Evolutionary conservation across 495 filamentous ascomycete species (phyloP), one percentile per base, ranked within the genome.

Genomic region (Neurospora hispaniola): DNA sequence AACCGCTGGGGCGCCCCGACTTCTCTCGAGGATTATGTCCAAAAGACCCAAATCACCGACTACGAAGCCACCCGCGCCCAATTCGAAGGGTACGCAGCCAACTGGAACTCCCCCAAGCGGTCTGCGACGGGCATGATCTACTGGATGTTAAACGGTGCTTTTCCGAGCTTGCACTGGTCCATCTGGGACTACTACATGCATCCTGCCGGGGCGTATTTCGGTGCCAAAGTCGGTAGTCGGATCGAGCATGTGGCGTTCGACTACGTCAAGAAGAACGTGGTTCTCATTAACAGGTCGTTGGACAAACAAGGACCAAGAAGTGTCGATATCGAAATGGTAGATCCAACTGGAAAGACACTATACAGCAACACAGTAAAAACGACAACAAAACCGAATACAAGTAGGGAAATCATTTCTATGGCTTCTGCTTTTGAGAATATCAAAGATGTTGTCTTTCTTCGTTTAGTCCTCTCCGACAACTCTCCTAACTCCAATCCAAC

Each of bases 71-170:
- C 87, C 3, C 78, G 88, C 5, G 81, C 89, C 0, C 81, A 90
- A 75, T 89, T 87, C 75, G 90, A 91, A 75, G 88, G 81, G 0
- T 90, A 85, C 72, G 80, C 83, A 0, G 80, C 85, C 16, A 79
- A 83, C 0, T 89, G 87, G 81, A 88, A 79, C 72, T 85, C 83
- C 23, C 23, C 23, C 0, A 77, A 81, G 5, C 80, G 85, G 0
- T 85, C 88, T 4, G 88, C 90, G 0, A 90, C 89, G 0, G 89
- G 90, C 0, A 23, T 88, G 46, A 85, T 91, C 7, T 91, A 91
- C 79, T 91, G 90, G 90, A 91, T 91, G 90, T 74, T 90, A 73
- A 90, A 89, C 73, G 85, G 85, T 69, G 89, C 89, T 0, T 91
- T 89, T 86, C 89, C 90, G 11, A 87, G 83, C 59, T 80, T 91